Evolutionary conservation across 345 rosid genomes (phyloP), one percentile per base, ranked within the genome.

Genomic region (Salix arbutifolia): DNA sequence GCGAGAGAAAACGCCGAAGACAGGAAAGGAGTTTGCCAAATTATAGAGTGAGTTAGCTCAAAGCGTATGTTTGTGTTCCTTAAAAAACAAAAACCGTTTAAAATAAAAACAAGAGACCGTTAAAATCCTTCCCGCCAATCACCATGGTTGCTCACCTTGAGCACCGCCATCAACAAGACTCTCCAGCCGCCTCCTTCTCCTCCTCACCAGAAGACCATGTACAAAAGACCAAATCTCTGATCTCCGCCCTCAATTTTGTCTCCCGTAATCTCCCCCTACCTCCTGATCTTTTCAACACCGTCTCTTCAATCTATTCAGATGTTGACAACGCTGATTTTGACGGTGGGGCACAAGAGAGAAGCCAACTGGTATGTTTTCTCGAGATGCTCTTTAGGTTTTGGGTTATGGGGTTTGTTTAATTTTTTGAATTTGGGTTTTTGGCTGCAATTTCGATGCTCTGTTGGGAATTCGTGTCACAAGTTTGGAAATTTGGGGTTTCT

Each of bases 201-300:
- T 58, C 64, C 28, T n/a, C 64, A 25, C 64, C 11, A 58, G 64
- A 58, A 58, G 90, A 87, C 72, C 81, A 80, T 30, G 79, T 79
- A 0, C 85, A 87, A 72, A 88, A 86, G 81, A 82, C 97, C 9
- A 92, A 91, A 83, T 87, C 97, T 66, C 83, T 96, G 83, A 89
- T 96, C 79, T 89, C 80, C 72, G 97, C 99, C 72, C 92, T 96
- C 76, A 91, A 87, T 77, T 85, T 88, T 80, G 90, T 96, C 83
- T 94, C 98, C 61, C 92, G 99, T 19, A 85, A 92, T 87, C 94
- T 96, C 79, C 98, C 98, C 61, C 79, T 96, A 50, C 97, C 98
- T 83, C 87, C 90, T 68, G 88, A 92, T 53, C 85, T 96, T 31
- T 80, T 86, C 80, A 76, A 83, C 77, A 61, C 88, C 75, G 96